Base-by-base conservation (phyloP, 805 yeast genomes). In the Cyberlindnera nakhonratchasimensis region DNA sequence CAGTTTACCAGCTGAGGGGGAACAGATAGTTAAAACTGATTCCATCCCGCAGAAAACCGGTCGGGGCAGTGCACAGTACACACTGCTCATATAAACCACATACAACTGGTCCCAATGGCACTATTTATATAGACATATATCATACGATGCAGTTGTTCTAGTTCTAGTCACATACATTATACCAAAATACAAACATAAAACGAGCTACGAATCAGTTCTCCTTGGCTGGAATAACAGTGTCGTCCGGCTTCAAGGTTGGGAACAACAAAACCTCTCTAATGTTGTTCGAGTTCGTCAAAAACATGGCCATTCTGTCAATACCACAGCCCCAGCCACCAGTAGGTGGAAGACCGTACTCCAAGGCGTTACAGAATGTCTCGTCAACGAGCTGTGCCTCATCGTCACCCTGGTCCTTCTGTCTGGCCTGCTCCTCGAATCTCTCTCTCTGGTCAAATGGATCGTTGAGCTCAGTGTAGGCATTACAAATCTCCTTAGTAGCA, bases 291-390 rank as follows among this genome's bases (percentile, higher is more conserved):
- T 93, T 81, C 49, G 98, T 93, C 72, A 93, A 79, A 75, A 93
- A 93, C 99, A 91, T 91, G 62, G 96, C 89, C 63, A 91, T 66
- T 76, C 99, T 85, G 71, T 91, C 99, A 56, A 91, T 90, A 78
- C 99, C 99, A 72, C 96, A 84, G 58, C 99, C 99, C 98, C 98
- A 91, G 57, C 99, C 99, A 67, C 95, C 98, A 57, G 98, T 93
- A 60, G 99, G 99, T 47, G 99, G 99, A 61, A 91, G 78, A 70
- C 98, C 99, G 68, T 88, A 91, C 74, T 91, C 99, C 61, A 91
- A 79, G 54, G 99, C 97, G 59, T 90, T 86, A 75, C 95, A 85
- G 90, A 91, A 91, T 52, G 86, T 84, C 74, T 91, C 99, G 67
- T 91, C 99, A 52, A 93, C 77, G 67, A 89, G 64, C 75, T 91